A percentile compares a stretch with the other conserved stretches of the same genome.
Conservation (phyloP, 495 filamentous ascomycete species). For the Pyronema domesticum region DNA sequence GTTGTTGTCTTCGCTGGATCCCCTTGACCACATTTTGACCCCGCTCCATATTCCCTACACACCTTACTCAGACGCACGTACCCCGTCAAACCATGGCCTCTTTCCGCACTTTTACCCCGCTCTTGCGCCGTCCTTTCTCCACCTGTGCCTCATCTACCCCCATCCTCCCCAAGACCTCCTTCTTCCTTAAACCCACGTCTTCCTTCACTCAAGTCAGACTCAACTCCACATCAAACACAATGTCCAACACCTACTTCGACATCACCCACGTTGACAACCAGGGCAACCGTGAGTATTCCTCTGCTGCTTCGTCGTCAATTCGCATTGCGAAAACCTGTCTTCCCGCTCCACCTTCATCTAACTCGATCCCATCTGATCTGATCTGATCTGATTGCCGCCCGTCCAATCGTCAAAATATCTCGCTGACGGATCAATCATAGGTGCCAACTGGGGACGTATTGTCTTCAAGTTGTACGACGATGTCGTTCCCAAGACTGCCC, state of each 20-base stretch:
- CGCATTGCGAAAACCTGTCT: background rate
- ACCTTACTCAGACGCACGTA: background rate
- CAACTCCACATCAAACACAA: constrained; percentile 11
- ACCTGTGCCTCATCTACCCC: background rate
- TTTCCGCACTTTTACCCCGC: constrained; percentile 2
- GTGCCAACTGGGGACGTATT: constrained; percentile 50
- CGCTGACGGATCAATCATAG: constrained; percentile 1
- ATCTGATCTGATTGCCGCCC: background rate
- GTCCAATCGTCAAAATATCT: background rate
- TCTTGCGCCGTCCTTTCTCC: background rate
- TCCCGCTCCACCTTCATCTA: background rate
- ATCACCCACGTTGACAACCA: constrained; percentile 6
- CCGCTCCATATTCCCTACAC: background rate
- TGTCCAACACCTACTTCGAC: constrained; percentile 16
- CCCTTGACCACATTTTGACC: too few species aligned
- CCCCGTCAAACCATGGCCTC: background rate
- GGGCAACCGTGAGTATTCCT: constrained; percentile 10
- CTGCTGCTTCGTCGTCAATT: background rate
- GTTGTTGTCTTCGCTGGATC: background rate
- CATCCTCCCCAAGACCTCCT: background rate
- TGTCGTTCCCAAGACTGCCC: constrained; percentile 71
- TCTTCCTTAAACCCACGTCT: background rate
- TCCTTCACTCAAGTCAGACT: constrained; percentile 7
- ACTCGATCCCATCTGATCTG: constrained; percentile 3
- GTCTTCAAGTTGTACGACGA: constrained; percentile 80